Conservation (phyloP, 2,329 filamentous ascomycete species). For the Exophiala sideris region DNA sequence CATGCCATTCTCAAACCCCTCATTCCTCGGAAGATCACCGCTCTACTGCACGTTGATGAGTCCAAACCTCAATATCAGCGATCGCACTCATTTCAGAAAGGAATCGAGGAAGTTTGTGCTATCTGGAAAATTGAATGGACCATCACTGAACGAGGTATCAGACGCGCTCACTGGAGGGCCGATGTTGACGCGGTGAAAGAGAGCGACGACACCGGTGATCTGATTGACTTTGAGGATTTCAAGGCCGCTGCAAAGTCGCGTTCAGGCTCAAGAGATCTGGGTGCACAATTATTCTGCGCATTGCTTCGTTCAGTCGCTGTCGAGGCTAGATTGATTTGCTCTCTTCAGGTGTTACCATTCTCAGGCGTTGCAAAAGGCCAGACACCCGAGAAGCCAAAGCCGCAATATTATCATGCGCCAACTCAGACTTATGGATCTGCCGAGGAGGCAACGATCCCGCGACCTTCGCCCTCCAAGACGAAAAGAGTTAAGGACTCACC, state of each 20-base stretch:
- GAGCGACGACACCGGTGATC: conserved; percentile 64
- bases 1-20: conserved; percentile 65
- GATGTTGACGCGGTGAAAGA: conserved; percentile 58
- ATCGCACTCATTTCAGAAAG: conserved; percentile 61
- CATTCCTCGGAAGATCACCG: conserved; percentile 62
- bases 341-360: conserved; percentile 77
- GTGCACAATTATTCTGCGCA: conserved; percentile 86
- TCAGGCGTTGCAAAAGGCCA: conserved; percentile 45
- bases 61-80: conserved; percentile 64
- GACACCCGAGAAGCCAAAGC: conserved; percentile 41
- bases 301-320: conserved; percentile 79
- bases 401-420: conserved; percentile 34
- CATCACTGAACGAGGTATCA: conserved; percentile 67
- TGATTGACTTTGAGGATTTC: conserved; percentile 71
- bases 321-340: conserved; percentile 80
- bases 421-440: conserved; percentile 19
- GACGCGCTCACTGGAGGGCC: conserved; percentile 72
- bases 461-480: conserved; percentile 6
- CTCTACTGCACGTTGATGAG: conserved; percentile 65
- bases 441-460: neutral
- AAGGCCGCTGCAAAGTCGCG: conserved; percentile 64
- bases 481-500: conserved; percentile 55
- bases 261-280: conserved; percentile 81
- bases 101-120: conserved; percentile 58
- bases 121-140: conserved; percentile 51